phyloP scores from a whole-genome alignment of 441 rosid species.

The Cnidoscolus chayamansa region DNA sequence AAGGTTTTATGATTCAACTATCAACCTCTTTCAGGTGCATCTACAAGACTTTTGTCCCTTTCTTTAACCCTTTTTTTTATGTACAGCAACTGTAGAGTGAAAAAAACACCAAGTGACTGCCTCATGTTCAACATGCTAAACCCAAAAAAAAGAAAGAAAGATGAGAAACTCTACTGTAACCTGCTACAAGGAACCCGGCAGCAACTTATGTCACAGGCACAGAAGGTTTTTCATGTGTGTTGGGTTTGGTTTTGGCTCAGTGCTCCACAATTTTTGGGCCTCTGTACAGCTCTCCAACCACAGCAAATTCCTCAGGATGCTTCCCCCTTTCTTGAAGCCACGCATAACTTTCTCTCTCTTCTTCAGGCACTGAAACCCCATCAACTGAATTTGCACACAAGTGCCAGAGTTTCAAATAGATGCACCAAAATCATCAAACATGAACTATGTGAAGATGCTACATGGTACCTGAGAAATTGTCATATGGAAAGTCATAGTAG shows the following conservation, averaged over 20 bases:
- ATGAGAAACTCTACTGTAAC: slow-evolving; percentile 16
- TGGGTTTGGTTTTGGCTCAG: slow-evolving; percentile 11
- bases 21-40: slow-evolving; percentile 28
- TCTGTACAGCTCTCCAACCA: slow-evolving; percentile 46
- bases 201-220: slow-evolving; percentile 15
- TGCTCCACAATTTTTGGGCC: slow-evolving; percentile 50
- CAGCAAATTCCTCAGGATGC: slow-evolving; percentile 51
- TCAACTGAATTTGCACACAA: slow-evolving; percentile 35
- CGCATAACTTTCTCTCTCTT: slow-evolving; percentile 49
- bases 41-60: slow-evolving; percentile 6
- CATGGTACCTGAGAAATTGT: slow-evolving; percentile 46
- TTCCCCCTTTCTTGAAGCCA: slow-evolving; percentile 72
- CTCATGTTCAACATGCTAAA: slow-evolving; percentile 18
- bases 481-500: slow-evolving; percentile 55
- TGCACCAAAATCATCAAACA: not conserved
- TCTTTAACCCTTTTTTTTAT: slow-evolving; percentile 31
- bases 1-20: slow-evolving; percentile 26
- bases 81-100: slow-evolving; percentile 36
- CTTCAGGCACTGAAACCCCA: slow-evolving; percentile 41
- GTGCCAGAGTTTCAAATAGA: no score
- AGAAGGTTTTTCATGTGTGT: not conserved
- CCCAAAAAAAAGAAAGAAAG: not conserved
- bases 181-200: slow-evolving; percentile 10
- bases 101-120: slow-evolving; percentile 12
- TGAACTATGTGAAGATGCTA: not conserved